These are phyloP conservation scores for Globisporangium takayamanum DNA, from an alignment of 352 stramenopile species.

Conservation along the genomic window DNA sequence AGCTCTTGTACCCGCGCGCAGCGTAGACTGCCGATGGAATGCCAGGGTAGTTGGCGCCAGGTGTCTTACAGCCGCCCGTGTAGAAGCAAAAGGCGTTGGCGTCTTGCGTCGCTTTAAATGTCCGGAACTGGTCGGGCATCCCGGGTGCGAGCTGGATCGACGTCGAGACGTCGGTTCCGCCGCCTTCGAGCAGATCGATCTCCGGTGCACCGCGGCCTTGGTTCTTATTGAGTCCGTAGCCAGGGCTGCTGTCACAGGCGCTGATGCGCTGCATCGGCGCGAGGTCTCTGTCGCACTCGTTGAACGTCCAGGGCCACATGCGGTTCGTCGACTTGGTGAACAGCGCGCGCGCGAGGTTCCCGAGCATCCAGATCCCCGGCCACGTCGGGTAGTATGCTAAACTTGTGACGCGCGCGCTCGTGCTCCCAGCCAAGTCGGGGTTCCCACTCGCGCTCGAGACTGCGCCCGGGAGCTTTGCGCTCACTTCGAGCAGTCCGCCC, in stretches of 20 bases:
- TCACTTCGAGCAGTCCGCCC: conserved; percentile 90
- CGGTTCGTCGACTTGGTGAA: conserved; percentile 91
- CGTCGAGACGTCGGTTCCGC: conserved; percentile 53
- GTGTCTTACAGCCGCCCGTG: conserved; percentile 29
- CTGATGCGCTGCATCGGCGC: conserved; percentile 69
- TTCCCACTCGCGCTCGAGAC: conserved; percentile 54
- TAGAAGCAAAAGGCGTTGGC: conserved; percentile 42
- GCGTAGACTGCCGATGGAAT: conserved; percentile 40
- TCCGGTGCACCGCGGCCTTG: conserved; percentile 83
- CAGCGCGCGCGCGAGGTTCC: conserved; percentile 92
- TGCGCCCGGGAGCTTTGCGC: conserved; percentile 85
- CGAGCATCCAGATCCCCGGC: conserved; percentile 94
- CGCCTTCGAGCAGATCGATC: conserved; percentile 35
- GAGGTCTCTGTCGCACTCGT: conserved; percentile 84
- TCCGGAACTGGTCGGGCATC: conserved; percentile 44
- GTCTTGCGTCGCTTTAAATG: conserved; percentile 22
- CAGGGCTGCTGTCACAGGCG: conserved; percentile 87
- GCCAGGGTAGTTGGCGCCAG: conserved; percentile 48
- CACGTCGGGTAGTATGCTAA: conserved; percentile 72
- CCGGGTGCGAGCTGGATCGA: conserved; percentile 70
- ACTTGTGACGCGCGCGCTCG: conserved; percentile 28
- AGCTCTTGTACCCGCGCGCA: conserved; percentile 29
- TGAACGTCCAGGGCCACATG: conserved; percentile 95
- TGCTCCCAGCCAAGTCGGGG: conserved; percentile 66
- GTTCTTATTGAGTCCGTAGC: conserved; percentile 87